Evolutionary conservation across 768 basidiomycete species (phyloP).

Genomic region (Trametes maxima): DNA sequence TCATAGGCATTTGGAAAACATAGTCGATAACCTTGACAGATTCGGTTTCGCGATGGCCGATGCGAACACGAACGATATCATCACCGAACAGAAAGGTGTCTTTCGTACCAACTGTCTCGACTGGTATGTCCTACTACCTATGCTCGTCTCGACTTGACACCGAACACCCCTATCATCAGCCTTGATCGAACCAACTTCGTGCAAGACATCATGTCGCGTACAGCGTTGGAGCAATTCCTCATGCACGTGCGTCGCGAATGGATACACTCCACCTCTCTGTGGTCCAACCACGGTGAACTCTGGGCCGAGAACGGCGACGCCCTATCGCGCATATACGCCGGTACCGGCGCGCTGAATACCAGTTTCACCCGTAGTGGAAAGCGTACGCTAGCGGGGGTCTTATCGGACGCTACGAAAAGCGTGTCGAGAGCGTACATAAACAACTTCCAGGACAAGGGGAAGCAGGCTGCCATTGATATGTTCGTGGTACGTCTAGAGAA

Average conservation of each 20-base stretch:
- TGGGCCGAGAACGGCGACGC: constrained; percentile 99
- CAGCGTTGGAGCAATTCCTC: constrained; percentile 81
- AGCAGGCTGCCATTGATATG: constrained; percentile 94
- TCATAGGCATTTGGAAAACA: constrained; percentile 57
- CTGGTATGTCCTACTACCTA: constrained; percentile 54
- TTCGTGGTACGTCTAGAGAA: constrained; percentile 65
- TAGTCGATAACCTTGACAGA: constrained; percentile 67
- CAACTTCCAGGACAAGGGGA: constrained; percentile 94
- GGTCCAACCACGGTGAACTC: constrained; percentile 87
- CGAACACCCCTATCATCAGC: constrained; percentile 44
- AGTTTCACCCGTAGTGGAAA: constrained; percentile 95
- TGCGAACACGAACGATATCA: constrained; percentile 59
- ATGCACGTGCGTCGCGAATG: constrained; percentile 77
- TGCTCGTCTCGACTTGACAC: no score
- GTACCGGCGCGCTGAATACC: constrained; percentile 91
- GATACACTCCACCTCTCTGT: constrained; percentile 67
- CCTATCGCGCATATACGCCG: constrained; percentile 92
- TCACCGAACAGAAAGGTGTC: constrained; percentile 89
- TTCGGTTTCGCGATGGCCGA: constrained; percentile 89
- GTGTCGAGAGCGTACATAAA: constrained; percentile 96
- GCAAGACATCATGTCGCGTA: constrained; percentile 89
- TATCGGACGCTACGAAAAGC: constrained; percentile 97
- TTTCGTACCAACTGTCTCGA: constrained; percentile 96
- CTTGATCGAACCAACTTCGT: constrained; percentile 97
- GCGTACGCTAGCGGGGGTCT: constrained; percentile 86